Percentiles rank a stretch among this genome's conserved stretches.
phyloP scores from a whole-genome alignment of 371 early-diverging fungal species.

The Dinochytrium kinnereticum region DNA sequence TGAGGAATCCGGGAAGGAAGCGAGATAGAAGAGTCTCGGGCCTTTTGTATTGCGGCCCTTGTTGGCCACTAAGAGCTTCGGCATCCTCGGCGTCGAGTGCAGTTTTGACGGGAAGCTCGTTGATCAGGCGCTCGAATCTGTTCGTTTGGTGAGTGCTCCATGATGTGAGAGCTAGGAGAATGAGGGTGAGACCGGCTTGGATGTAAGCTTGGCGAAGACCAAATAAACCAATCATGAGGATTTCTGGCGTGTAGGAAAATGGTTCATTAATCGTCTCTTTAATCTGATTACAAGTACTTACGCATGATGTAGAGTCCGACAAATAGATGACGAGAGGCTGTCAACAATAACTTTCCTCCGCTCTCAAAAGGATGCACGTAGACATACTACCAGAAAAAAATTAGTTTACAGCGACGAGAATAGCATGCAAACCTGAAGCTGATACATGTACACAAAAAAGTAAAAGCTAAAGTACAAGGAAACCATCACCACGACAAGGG shows the following conservation, averaged over 20 bases:
- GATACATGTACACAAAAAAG: slow-evolving; percentile 79
- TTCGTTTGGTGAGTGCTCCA: slow-evolving; percentile 14
- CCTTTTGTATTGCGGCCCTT: neutral
- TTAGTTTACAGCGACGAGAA: neutral
- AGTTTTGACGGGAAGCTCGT: slow-evolving; percentile 23
- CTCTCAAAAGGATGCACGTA: slow-evolving; percentile 32
- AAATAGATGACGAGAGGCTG: slow-evolving; percentile 40
- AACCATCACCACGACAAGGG: slow-evolving; percentile 79
- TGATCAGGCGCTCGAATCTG: neutral
- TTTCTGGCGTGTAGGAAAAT: slow-evolving; percentile 7
- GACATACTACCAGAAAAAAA: slow-evolving; percentile 24
- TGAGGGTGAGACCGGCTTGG: neutral
- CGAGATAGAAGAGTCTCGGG: neutral
- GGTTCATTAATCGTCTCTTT: neutral
- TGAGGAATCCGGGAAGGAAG: neutral
- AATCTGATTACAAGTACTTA: too few relatives aligned
- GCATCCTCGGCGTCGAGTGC: slow-evolving; percentile 9
- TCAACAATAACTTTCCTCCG: slow-evolving; percentile 39
- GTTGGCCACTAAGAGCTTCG: neutral
- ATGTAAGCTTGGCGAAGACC: slow-evolving; percentile 14
- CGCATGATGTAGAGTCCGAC: slow-evolving; percentile 40
- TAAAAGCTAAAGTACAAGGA: slow-evolving; percentile 73
- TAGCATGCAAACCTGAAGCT: slow-evolving; percentile 43
- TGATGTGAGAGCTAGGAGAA: neutral
- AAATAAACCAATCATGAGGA: slow-evolving; percentile 24